Evolutionary conservation across 2,329 filamentous ascomycete species (phyloP).

Genomic region (Penicillium sp.): DNA sequence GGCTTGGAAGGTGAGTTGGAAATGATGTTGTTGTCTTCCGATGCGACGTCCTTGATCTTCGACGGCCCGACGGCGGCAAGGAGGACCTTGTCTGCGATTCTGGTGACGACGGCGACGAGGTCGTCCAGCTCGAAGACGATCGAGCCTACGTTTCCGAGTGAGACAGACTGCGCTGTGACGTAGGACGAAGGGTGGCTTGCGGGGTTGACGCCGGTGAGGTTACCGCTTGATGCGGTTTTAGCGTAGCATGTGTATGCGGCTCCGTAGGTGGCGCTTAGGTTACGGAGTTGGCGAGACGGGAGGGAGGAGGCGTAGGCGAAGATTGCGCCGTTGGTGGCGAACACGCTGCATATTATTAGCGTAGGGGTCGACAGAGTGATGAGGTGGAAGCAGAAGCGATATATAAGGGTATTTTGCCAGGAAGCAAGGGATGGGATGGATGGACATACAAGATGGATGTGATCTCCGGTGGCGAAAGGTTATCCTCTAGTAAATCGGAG

Average conservation of each 20-base stretch:
- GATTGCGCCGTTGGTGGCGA: conserved; percentile 50
- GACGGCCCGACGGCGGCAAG: conserved; percentile 48
- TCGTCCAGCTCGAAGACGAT: conserved; percentile 50
- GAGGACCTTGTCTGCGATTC: conserved; percentile 49
- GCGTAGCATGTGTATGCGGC: conserved; percentile 51
- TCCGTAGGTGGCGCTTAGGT: conserved; percentile 49
- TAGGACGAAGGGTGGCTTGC: conserved; percentile 50
- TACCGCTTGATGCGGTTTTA: conserved; percentile 45
- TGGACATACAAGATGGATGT: conserved; percentile 48
- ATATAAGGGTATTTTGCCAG: neutral
- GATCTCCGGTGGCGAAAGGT: conserved; percentile 49
- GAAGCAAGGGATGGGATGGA: neutral
- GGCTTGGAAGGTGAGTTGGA: conserved; percentile 7
- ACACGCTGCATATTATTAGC: conserved; percentile 38
- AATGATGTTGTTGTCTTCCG: conserved; percentile 7
- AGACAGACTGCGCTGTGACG: conserved; percentile 47
- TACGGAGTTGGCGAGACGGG: conserved; percentile 46
- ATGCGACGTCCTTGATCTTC: conserved; percentile 27
- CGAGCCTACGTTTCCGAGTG: conserved; percentile 49
- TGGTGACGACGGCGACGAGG: conserved; percentile 47
- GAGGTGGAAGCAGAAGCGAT: neutral
- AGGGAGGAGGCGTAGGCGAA: conserved; percentile 49
- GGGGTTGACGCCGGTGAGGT: conserved; percentile 49
- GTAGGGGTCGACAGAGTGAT: neutral
- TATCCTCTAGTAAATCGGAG: conserved; percentile 47